Conservation (phyloP, 2,329 filamentous ascomycete genomes). For the Scedosporium aurantiacum region DNA sequence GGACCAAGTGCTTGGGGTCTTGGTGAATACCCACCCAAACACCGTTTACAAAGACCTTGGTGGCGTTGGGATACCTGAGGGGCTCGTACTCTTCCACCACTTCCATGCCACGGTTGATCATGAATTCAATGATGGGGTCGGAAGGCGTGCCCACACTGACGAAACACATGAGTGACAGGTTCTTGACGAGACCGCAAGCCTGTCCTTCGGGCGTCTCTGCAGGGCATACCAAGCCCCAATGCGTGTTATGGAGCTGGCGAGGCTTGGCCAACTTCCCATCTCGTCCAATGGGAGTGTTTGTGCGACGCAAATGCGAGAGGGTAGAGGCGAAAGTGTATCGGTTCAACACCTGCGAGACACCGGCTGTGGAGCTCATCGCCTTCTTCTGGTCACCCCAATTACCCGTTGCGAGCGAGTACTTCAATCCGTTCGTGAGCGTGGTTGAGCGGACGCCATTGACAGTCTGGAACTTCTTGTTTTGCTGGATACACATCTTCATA, state of each 20-base stretch:
- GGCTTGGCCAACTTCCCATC: slow-evolving; percentile 98
- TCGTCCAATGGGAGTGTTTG: slow-evolving; percentile 93
- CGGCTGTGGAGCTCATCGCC: slow-evolving; percentile 84
- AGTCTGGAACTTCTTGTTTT: slow-evolving; percentile 78
- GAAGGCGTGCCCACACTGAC: slow-evolving; percentile 91
- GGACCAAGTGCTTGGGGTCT: slow-evolving; percentile 76
- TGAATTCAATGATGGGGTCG: slow-evolving; percentile 85
- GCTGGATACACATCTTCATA: slow-evolving; percentile 84
- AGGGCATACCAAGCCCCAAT: slow-evolving; percentile 95
- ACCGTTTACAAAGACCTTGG: slow-evolving; percentile 96
- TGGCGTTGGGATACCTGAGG: slow-evolving; percentile 75
- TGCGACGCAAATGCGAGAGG: slow-evolving; percentile 88
- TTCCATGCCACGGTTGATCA: slow-evolving; percentile 94
- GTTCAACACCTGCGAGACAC: slow-evolving; percentile 96
- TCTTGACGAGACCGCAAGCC: slow-evolving; percentile 96
- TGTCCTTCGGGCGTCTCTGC: slow-evolving; percentile 97
- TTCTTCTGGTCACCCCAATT: slow-evolving; percentile 99
- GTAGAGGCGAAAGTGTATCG: slow-evolving; percentile 96
- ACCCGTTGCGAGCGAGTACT: slow-evolving; percentile 92
- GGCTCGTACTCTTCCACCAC: slow-evolving; percentile 92
- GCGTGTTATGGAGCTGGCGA: slow-evolving; percentile 93
- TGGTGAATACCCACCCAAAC: slow-evolving; percentile 95
- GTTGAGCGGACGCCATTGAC: slow-evolving; percentile 83
- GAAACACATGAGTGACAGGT: slow-evolving; percentile 94
- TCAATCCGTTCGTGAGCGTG: slow-evolving; percentile 85